Base-by-base conservation (phyloP, 192 early-diverging fungal species). In the Phlyctochytrium planicorne region DNA sequence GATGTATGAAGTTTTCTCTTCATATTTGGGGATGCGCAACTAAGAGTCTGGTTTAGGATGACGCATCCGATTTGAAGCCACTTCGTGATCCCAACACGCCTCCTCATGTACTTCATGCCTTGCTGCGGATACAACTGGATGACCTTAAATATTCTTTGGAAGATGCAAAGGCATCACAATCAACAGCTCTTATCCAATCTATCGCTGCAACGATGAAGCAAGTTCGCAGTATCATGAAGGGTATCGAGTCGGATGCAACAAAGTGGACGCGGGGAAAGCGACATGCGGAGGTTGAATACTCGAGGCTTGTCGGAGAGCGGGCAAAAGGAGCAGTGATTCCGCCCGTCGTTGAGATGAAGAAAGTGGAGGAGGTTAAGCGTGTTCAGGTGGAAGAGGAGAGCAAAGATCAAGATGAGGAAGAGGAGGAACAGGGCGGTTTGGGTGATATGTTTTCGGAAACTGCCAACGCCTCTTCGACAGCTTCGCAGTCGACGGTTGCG, bases 391-490 rank as follows among this genome's bases (percentile, higher is more conserved):
- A 30, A 32, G 23, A 56, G 6, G 20, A 24, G 3, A 6, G 53
- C 3, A 14, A 53, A 27, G 29, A 53, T 20, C 25, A 33, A 17
- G 20, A 52, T 27, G 63, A 65, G 52, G 53, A 63, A 50, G 47
- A 63, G 60, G 74, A 75, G 12, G 72, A 69, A n/a, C 37, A 75
- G 24, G 71, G 30, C 12, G 53, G 69, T 60, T 32, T 40, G 33
- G 52, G 66, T 25, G 71, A 20, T 1, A 24, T 74, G n/a, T 66
- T 74, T 47, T 40, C 60, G 24, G 37, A 61, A 50, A 2, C 32
- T 20, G n/a, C 60, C 20, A n/a, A 12, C 52, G 27, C 25, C 6
- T 17, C 30, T 30, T 6, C 34, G 23, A 23, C 36, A 12, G 17
- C 29, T 1, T 10, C 53, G 30, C 12, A 6, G n/a, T 34, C 31